phyloP scores from a whole-genome alignment of 2,329 filamentous ascomycete genomes.

The Albophoma yamanashiensis region DNA sequence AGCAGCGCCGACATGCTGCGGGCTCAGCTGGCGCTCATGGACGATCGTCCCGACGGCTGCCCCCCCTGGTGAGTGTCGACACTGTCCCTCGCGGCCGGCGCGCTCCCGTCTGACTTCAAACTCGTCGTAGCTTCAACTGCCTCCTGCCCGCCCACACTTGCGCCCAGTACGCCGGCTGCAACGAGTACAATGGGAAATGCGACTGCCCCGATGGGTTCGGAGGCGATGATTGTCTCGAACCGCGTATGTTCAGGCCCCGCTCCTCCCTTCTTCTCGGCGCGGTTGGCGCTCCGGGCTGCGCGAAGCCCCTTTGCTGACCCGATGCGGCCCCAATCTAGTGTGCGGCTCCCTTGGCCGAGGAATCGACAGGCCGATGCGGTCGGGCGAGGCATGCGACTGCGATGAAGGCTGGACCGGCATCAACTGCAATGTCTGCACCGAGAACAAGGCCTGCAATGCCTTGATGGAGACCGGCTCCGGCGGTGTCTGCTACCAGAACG shows the following conservation, averaged over 20 bases:
- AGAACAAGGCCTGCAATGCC: conserved; percentile 72
- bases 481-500: conserved; percentile 86
- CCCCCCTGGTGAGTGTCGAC: conserved; percentile 56
- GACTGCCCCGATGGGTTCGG: conserved; percentile 86
- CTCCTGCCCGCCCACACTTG: conserved; percentile 87
- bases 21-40: conserved; percentile 59
- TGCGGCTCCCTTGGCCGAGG: conserved; percentile 84
- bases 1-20: conserved; percentile 50
- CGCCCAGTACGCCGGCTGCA: conserved; percentile 82
- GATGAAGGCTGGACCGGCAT: conserved; percentile 92
- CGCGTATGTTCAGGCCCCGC: conserved; percentile 38
- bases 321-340: conserved; percentile 29
- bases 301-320: background rate
- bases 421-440: conserved; percentile 94
- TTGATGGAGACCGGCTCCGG: conserved; percentile 75
- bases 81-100: conserved; percentile 15
- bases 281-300: too few species aligned
- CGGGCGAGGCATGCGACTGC: conserved; percentile 66
- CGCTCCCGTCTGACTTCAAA: conserved; percentile 5
- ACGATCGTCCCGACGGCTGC: conserved; percentile 64
- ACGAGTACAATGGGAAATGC: conserved; percentile 85
- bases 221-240: conserved; percentile 83
- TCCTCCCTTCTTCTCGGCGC: background rate
- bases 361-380: conserved; percentile 64
- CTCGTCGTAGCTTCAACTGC: conserved; percentile 79